Base-by-base conservation (phyloP, 164 flowering plant genomes). In the Taxillus chinensis region DNA sequence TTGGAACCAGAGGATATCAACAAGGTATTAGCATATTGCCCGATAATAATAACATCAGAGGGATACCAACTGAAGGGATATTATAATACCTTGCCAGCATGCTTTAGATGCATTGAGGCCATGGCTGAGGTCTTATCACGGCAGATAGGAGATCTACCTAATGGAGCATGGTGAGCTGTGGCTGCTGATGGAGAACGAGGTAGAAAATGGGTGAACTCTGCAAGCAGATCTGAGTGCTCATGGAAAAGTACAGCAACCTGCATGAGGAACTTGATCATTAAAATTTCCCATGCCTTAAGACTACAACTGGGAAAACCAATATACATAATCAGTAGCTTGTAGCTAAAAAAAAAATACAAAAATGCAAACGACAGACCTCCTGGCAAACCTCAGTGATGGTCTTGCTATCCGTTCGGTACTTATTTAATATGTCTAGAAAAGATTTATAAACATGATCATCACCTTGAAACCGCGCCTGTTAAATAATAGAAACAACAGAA, bases 361-460 rank as follows among this genome's bases (percentile, higher is more conserved):
- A 55, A 63, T 39, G 41, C n/a, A 64, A 60, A 57, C 42, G 61
- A 58, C 73, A 16, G 52, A 88, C 96, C 92, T 89, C 90, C 60
- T 79, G 78, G 68, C 83, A 87, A 73, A 90, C 95, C 67, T 84
- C 87, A 14, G 71, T 63, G 50, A 88, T 84, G 27, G 89, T 73
- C 72, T 86, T 88, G 72, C 72, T 78, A 72, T 87, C 91, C 73
- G 82, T 91, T 63, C 92, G 72, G 58, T 86, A 91, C 92, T 83
- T 77, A 73, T 87, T 89, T 74, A 95, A 74, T 63, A 85, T 89
- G 67, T 84, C 93, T 43, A 95, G 71, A 75, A 91, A 91, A 64
- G 95, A 78, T 62, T 87, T 89, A 69, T 89, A 91, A 13, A 86
- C 95, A 59, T 66, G 84, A 68, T 83, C 95, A 67, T 95, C 86